Evolutionary conservation across 805 yeast species (phyloP), one percentile per base, ranked within the genome.

Genomic region (Metschnikowia baotianmanensis): DNA sequence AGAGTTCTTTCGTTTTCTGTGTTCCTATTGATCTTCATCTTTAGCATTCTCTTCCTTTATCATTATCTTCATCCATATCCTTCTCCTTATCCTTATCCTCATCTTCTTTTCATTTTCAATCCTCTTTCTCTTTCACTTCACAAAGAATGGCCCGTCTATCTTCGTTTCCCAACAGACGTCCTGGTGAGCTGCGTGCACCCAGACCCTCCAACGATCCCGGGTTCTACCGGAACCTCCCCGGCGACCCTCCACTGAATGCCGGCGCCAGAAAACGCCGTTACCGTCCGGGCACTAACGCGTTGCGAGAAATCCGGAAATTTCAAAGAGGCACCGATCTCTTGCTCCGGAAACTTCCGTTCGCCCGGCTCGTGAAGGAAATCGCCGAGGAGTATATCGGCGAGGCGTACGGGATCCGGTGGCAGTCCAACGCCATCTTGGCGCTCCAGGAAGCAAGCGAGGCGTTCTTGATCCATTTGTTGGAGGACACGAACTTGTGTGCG

Each of bases 391-490:
- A 71, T 46, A 66, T 73, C 25, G 81, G 82, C 0, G 50, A 57
- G 17, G 77, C 76, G 34, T 74, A 77, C 37, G 80, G 79, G 2
- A 68, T 82, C 34, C 73, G 86, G 55, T 85, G 95, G 95, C 91
- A 85, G 52, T 76, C 84, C 18, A 77, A 82, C 57, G 93, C 91
- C 1, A 71, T 85, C 11, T 55, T 84, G 59, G 91, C 91, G 4
- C 63, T 85, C 24, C 95, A 85, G 56, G 95, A 85, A 56, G 91
- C 91, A 1, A 74, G 85, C 35, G 95, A 85, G 56, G 90, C 91
- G 1, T 85, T 79, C 47, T 59, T 85, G 45, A 82, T 84, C 10
- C 84, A 84, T 39, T 62, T 85, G 27, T 65, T 85, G 36, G 93
- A 85, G 55, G 93, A 85, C 57, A 84, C 90, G 3, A 85, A 85